Conservation (phyloP, 257 asterid species). For the Solanum lycopersicoides region DNA sequence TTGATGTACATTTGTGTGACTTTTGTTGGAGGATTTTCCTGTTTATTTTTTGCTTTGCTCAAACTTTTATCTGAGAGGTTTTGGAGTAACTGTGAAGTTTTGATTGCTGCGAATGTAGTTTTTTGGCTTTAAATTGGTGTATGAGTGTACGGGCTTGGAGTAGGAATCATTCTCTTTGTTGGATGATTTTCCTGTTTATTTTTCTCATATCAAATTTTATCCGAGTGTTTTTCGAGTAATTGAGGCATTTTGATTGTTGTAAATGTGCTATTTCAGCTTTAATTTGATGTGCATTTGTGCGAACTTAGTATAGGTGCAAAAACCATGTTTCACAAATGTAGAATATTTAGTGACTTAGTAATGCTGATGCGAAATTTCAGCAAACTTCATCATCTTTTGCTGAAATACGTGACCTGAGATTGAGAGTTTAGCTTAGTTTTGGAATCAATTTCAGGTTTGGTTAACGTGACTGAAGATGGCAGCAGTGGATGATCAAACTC, state of each 20-base stretch:
- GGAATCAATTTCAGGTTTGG: slow-evolving; percentile 1
- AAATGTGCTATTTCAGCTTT: not conserved
- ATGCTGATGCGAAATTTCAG: not conserved
- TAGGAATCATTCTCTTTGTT: not conserved
- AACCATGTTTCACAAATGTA: not conserved
- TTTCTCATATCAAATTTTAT: not conserved
- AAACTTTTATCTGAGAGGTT: not conserved
- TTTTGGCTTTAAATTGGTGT: not conserved
- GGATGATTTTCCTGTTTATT: not conserved
- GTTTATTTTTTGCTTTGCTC: not conserved
- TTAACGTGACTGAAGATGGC: slow-evolving; percentile 44
- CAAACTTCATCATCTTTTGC: not conserved
- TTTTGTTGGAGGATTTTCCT: not conserved
- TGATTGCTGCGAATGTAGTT: not conserved
- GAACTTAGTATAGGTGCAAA: not conserved
- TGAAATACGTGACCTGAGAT: not conserved
- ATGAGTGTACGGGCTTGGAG: not conserved
- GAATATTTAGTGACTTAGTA: not conserved
- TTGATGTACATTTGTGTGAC: not conserved
- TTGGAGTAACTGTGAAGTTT: not conserved
- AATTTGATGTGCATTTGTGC: slow-evolving; percentile 3
- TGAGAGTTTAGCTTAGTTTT: not conserved
- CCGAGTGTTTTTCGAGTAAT: not conserved
- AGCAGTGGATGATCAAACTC: slow-evolving; percentile 42
- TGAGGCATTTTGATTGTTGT: not conserved